A percentile compares a stretch with the other conserved stretches of the same genome.
Evolutionary conservation across 192 early-diverging fungal genomes (phyloP).

Genomic region (Gamsiella multidivaricata): DNA sequence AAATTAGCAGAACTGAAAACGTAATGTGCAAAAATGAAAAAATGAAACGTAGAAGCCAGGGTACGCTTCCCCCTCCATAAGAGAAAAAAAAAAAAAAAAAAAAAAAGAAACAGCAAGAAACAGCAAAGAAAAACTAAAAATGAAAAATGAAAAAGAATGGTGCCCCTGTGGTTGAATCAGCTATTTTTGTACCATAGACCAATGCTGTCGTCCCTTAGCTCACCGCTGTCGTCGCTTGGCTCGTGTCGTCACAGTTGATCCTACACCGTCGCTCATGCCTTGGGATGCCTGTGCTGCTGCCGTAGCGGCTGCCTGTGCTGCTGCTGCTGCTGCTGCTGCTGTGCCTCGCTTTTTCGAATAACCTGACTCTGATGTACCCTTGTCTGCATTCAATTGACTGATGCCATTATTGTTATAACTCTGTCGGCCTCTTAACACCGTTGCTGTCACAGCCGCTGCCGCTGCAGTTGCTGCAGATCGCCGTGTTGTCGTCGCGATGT

Average conservation of each 20-base stretch:
- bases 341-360: conserved; percentile 26
- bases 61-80: too few relatives aligned
- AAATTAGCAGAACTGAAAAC: too few relatives aligned
- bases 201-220: background rate
- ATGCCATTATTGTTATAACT: conserved; percentile 7
- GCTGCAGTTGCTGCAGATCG: conserved; percentile 48
- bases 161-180: background rate
- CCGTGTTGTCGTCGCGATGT: conserved; percentile 36
- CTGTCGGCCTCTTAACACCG: conserved; percentile 23
- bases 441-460: conserved; percentile 37
- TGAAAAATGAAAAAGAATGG: background rate
- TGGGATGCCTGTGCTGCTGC: background rate
- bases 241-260: conserved; percentile 16
- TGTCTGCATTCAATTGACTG: conserved; percentile 8
- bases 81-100: too few relatives aligned
- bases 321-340: background rate
- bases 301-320: conserved; percentile 6
- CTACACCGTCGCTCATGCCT: background rate
- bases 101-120: background rate
- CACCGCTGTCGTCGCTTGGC: conserved; percentile 40
- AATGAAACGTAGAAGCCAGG: too few relatives aligned
- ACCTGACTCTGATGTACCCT: conserved; percentile 3
- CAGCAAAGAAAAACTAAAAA: background rate
- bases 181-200: too few relatives aligned
- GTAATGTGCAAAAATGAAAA: too few relatives aligned